phyloP scores from a whole-genome alignment of 208 protist genomes.

The Blastocrithidia nonstop region DNA sequence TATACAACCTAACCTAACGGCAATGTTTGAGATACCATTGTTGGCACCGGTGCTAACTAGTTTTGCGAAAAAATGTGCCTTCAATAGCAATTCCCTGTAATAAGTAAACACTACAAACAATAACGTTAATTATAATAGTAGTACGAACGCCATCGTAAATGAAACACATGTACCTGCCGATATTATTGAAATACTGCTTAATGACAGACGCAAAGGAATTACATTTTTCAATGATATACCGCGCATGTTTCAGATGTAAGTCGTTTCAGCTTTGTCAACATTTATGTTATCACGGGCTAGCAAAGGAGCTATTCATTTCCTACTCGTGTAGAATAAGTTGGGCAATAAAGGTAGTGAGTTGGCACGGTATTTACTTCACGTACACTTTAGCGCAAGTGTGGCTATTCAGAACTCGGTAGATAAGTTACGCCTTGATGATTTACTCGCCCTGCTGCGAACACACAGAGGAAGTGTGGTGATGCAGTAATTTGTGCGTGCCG shows the following conservation, averaged over 20 bases:
- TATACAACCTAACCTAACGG: constrained; percentile 18
- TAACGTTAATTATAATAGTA: not conserved
- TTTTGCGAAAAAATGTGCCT: constrained; percentile 63
- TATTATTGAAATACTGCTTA: constrained; percentile 18
- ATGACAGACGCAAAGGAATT: constrained; percentile 25
- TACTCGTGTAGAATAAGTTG: constrained; percentile 40
- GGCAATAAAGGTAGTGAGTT: constrained; percentile 47
- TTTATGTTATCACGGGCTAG: constrained; percentile 12
- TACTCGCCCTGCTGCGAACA: constrained; percentile 22
- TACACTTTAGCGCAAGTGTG: constrained; percentile 32
- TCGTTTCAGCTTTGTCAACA: constrained; percentile 25
- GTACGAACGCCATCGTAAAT: no score
- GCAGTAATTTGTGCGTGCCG: constrained; percentile 61
- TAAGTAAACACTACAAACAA: not conserved
- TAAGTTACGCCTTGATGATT: constrained; percentile 40
- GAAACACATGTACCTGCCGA: constrained; percentile 30
- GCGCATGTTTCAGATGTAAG: constrained; percentile 19
- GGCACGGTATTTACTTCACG: constrained; percentile 50
- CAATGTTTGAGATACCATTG: constrained; percentile 18
- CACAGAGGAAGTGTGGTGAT: constrained; percentile 54
- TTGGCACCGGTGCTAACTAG: constrained; percentile 34
- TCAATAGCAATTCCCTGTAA: constrained; percentile 8
- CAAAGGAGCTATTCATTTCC: constrained; percentile 44
- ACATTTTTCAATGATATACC: constrained; percentile 43
- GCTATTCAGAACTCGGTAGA: constrained; percentile 52